Base-by-base conservation (phyloP, 441 rosid genomes). In the Syzygium malaccense region DNA sequence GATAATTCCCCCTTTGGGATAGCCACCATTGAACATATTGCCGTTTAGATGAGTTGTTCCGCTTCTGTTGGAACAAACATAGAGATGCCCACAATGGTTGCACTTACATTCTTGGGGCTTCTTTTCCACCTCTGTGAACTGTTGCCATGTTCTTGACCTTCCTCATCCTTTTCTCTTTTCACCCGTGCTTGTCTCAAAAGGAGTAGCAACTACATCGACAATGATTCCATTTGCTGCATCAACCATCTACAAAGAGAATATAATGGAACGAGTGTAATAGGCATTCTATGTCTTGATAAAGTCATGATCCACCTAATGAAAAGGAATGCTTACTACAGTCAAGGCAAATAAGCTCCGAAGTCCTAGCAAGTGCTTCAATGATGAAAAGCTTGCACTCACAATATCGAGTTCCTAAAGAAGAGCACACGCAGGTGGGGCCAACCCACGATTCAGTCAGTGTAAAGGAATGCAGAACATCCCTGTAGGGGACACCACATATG, bases 161-260 rank as follows among this genome's bases (percentile, higher is more conserved):
- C 48, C 85, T 66, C 56, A 55, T 28, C 90, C 57, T 79, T 86
- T 86, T 53, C 90, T 86, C 62, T 88, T 86, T n/a, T n/a, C n/a
- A n/a, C n/a, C n/a, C n/a, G n/a, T n/a, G n/a, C n/a, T n/a, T n/a
- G n/a, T n/a, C n/a, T n/a, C n/a, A n/a, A n/a, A n/a, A 60, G 80
- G 33, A 88, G 79, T 57, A 19, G 7, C 56, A 53, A 83, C 79
- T 60, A 62, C 12, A 3, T 58, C 53, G 19, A 37, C 45, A 26
- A 30, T 33, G 26, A n/a, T 48, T 15, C 23, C 25, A 49, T 49
- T 62, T 30, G 79, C 49, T 13, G 55, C 57, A 15, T 80, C 75
- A 19, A 80, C 60, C 30, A 75, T 56, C 86, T 33, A 57, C 14
- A 78, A 37, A 75, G 75, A 30, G 75, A 64, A 30, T 37, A 15